Evolutionary conservation across 1,284 basidiomycete species (phyloP), one percentile per base, ranked within the genome.

Genomic region (Leccinum subrobustum): DNA sequence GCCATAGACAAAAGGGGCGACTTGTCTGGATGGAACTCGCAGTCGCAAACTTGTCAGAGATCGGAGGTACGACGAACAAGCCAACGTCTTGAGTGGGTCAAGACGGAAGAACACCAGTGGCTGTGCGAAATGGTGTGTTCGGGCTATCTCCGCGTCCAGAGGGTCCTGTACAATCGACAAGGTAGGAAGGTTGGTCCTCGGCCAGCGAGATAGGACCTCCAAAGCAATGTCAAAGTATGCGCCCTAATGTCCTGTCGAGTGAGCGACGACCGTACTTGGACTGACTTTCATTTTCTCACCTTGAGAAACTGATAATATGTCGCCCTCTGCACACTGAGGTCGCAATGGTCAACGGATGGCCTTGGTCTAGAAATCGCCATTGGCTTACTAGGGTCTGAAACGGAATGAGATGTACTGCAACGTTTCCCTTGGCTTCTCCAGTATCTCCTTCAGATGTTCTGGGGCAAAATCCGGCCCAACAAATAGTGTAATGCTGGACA

Each of bases 41-140:
- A 91, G 70, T 11, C 85, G 79, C 53, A 90, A 71, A 54, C 79
- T 73, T 8, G 69, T 76, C 52, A 87, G 71, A 16, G 77, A 70
- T 35, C 65, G 69, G 29, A 81, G 62, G 42, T 76, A 73, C 0
- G 77, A 73, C 3, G 87, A 85, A 52, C 76, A 76, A 7, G 82
- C 70, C 53, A 90, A 76, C 1, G 67, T 64, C 2, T 79, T 65
- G 58, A 85, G 68, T 3, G 80, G 72, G 50, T 86, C 81, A 33
- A 91, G 77, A 18, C 79, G 79, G 69, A 88, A 88, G 75, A 91
- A 91, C 4, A 90, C 87, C 55, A 91, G 74, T 0, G 89, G 89
- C 67, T 91, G 89, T 2, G 89, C 89, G 61, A 91, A 91, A 47
- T 63, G 75, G 58, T 66, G 58, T 62, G 56, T 64, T 59, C 70